phyloP scores from a whole-genome alignment of 1,284 basidiomycete species.

The Ganoderma meredithae region DNA sequence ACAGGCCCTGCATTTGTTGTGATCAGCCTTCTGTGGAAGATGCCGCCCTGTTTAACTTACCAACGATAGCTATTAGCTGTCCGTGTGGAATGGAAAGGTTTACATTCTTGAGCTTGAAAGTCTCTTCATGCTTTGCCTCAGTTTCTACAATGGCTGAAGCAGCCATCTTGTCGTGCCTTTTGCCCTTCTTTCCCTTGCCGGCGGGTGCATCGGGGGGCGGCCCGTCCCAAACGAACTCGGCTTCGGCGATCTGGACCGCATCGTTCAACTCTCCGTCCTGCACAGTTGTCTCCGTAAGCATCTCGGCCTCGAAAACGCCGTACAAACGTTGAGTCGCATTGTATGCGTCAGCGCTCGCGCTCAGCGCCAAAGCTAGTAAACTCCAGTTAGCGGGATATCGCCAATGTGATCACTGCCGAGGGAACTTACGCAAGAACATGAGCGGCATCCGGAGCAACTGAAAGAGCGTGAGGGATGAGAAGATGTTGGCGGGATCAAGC shows the following conservation, averaged over 20 bases:
- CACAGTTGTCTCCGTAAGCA: slow-evolving; percentile 61
- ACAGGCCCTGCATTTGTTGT: slow-evolving; percentile 42
- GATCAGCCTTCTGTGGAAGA: not conserved
- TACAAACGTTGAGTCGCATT: slow-evolving; percentile 78
- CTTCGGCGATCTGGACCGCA: slow-evolving; percentile 72
- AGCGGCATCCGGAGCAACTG: slow-evolving; percentile 77
- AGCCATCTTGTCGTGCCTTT: slow-evolving; percentile 34
- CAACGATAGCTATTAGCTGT: slow-evolving; percentile 84
- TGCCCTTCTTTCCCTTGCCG: slow-evolving; percentile 45
- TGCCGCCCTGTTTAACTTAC: slow-evolving; percentile 37
- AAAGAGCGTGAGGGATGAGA: slow-evolving; percentile 87
- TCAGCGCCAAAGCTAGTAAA: slow-evolving; percentile 71
- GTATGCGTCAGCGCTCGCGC: slow-evolving; percentile 79
- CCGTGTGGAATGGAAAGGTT: slow-evolving; percentile 74
- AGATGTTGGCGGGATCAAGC: slow-evolving; percentile 76
- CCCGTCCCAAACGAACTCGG: slow-evolving; percentile 87
- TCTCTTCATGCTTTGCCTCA: slow-evolving; percentile 43
- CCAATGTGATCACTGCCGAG: not conserved
- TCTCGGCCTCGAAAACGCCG: slow-evolving; percentile 82
- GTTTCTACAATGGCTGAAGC: slow-evolving; percentile 21
- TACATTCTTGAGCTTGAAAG: slow-evolving; percentile 68
- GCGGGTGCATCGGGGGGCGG: slow-evolving; percentile 62
- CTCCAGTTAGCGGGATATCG: slow-evolving; percentile 5
- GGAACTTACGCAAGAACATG: slow-evolving; percentile 71
- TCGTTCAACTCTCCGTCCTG: slow-evolving; percentile 59